Conservation (phyloP, 768 basidiomycete species). For the Macrolepiota fuliginosa region DNA sequence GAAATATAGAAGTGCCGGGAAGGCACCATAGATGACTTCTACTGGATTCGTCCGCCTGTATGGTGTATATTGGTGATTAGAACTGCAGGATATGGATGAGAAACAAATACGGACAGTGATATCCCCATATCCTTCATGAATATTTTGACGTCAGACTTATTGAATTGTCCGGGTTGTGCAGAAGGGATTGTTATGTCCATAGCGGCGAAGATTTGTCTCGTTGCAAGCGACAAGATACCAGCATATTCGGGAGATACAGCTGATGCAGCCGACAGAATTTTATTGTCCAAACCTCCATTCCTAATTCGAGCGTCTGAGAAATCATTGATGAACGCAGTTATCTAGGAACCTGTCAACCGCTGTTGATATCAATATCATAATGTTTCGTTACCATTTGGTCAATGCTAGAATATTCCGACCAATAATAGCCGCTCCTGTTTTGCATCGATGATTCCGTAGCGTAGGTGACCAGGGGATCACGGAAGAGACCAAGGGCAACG, state of each 20-base stretch:
- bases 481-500: slow-evolving; percentile 34
- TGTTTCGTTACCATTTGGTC: slow-evolving; percentile 29
- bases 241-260: slow-evolving; percentile 37
- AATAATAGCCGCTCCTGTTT: slow-evolving; percentile 34
- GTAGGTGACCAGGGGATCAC: slow-evolving; percentile 33
- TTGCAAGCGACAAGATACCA: slow-evolving; percentile 38
- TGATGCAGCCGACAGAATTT: slow-evolving; percentile 33
- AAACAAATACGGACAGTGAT: slow-evolving; percentile 33
- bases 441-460: slow-evolving; percentile 22
- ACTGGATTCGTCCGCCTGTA: slow-evolving; percentile 36
- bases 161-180: slow-evolving; percentile 26
- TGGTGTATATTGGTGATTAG: background rate
- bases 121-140: slow-evolving; percentile 48
- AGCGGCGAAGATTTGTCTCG: slow-evolving; percentile 43
- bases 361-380: slow-evolving; percentile 11
- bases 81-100: slow-evolving; percentile 15
- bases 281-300: slow-evolving; percentile 36
- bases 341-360: slow-evolving; percentile 23
- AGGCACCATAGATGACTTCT: slow-evolving; percentile 42
- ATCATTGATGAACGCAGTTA: slow-evolving; percentile 38
- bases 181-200: slow-evolving; percentile 42
- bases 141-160: slow-evolving; percentile 38
- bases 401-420: slow-evolving; percentile 28
- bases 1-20: slow-evolving; percentile 41
- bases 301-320: slow-evolving; percentile 33